Percentiles rank a stretch among this genome's conserved stretches.
These are phyloP conservation scores for Backusella liffmaniae DNA, from an alignment of 192 early-diverging fungal species.

Conservation along the genomic window DNA sequence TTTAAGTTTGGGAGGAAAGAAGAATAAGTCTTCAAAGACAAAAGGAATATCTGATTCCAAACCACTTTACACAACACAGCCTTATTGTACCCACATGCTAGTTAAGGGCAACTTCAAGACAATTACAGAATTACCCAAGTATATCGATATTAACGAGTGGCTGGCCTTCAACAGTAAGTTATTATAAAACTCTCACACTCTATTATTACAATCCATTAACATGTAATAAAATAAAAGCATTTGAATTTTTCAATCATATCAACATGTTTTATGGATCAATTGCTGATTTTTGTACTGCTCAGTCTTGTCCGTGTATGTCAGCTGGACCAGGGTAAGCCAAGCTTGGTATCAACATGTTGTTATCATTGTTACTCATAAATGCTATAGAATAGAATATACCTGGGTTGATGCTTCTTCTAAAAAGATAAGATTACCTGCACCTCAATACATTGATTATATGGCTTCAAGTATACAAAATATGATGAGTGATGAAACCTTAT, in stretches of 20 bases:
- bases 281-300: slow-evolving; percentile 84
- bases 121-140: slow-evolving; percentile 86
- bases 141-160: slow-evolving; percentile 95
- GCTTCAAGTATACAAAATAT: slow-evolving; percentile 84
- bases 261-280: slow-evolving; percentile 92
- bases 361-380: not conserved
- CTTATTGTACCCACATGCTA: slow-evolving; percentile 75
- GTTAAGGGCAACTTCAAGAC: slow-evolving; percentile 93
- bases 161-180: slow-evolving; percentile 72
- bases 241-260: slow-evolving; percentile 93
- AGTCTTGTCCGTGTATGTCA: slow-evolving; percentile 81
- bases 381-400: slow-evolving; percentile 70
- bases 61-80: slow-evolving; percentile 55
- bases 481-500: slow-evolving; percentile 85
- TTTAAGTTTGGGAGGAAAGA: slow-evolving; percentile 29
- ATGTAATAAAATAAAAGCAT: slow-evolving; percentile 41
- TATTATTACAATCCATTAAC: not conserved
- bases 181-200: not conserved
- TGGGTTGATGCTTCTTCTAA: slow-evolving; percentile 87
- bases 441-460: slow-evolving; percentile 94
- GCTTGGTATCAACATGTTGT: not conserved
- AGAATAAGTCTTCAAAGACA: slow-evolving; percentile 29
- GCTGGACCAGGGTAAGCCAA: slow-evolving; percentile 68
- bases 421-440: slow-evolving; percentile 83
- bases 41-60: slow-evolving; percentile 35